Base-by-base conservation (phyloP, 768 basidiomycete species). In the Hericium alpestre region DNA sequence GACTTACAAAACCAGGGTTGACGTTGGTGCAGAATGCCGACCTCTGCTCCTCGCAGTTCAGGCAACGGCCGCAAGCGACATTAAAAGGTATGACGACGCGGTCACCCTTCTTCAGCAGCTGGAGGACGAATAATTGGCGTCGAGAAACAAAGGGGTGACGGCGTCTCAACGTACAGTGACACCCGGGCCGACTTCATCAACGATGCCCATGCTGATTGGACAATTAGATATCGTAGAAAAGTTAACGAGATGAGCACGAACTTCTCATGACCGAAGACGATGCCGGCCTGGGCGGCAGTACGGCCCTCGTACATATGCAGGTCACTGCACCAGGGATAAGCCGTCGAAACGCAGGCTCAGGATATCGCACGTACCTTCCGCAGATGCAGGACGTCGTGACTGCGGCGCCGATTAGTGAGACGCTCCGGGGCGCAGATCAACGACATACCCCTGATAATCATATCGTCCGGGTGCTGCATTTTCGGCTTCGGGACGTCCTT, bases 1-100 rank as follows among this genome's bases (percentile, higher is more conserved):
- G 8, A 73, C 78, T 61, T 61, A 79, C 79, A 63, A 79, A 79
- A 61, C 79, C 79, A 12, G 80, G 79, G 58, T 82, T 82, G 11
- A 82, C 79, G 51, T 75, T 65, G 3, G 79, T 81, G 64, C 79
- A 82, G 64, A 80, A 81, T 0, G 78, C 80, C 6, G 79, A 78
- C 40, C 60, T 72, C 11, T 76, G 73, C 61, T 76, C 75, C 53
- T 80, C 79, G 59, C 80, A 81, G 61, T 82, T 82, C 58, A 72
- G 60, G 71, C 80, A 81, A 18, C 78, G 76, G 15, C 80, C 80
- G 59, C 79, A 81, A 0, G 77, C 79, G 32, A 81, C 79, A 57
- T 81, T 81, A 70, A 81, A 81, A 1, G 79, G 80, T 73, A 80
- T 77, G 22, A 81, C 79, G n/a, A 81, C 79, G 32, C 80, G 74